Evolutionary conservation across 192 early-diverging fungal species (phyloP).

Genomic region (Coemansia sp.): DNA sequence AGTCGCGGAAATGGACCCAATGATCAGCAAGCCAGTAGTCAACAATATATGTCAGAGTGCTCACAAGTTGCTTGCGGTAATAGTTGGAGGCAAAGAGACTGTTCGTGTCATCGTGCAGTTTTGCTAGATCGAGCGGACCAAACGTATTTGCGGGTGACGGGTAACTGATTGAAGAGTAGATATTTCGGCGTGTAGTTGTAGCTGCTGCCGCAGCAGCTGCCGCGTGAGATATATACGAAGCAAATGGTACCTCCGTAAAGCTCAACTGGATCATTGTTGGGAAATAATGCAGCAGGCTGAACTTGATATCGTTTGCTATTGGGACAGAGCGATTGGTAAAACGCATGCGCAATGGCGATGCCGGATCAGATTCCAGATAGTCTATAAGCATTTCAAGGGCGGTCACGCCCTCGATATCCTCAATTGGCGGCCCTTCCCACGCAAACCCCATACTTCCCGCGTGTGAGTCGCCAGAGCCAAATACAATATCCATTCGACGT

Average conservation of each 20-base stretch:
- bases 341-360: conserved; percentile 65
- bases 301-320: conserved; percentile 65
- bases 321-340: conserved; percentile 74
- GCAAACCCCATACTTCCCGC: conserved; percentile 69
- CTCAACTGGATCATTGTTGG: conserved; percentile 61
- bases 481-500: conserved; percentile 55
- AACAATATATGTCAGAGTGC: conserved; percentile 37
- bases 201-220: conserved; percentile 30
- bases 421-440: conserved; percentile 74
- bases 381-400: conserved; percentile 76
- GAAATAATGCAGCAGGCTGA: conserved; percentile 56
- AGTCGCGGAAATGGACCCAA: conserved; percentile 31
- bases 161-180: conserved; percentile 18
- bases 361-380: conserved; percentile 64
- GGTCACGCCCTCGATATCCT: conserved; percentile 61
- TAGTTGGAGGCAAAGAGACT: conserved; percentile 44
- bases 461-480: conserved; percentile 65
- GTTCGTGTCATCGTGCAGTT: conserved; percentile 40
- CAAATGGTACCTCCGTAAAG: conserved; percentile 56
- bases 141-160: conserved; percentile 49
- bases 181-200: conserved; percentile 39
- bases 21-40: conserved; percentile 39
- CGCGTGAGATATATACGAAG: conserved; percentile 36
- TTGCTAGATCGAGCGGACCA: conserved; percentile 39
- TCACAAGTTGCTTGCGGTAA: conserved; percentile 44